A percentile compares a stretch with the other conserved stretches of the same genome.
Conservation (phyloP, 306 rosid genomes). For the Medicago arabica region DNA sequence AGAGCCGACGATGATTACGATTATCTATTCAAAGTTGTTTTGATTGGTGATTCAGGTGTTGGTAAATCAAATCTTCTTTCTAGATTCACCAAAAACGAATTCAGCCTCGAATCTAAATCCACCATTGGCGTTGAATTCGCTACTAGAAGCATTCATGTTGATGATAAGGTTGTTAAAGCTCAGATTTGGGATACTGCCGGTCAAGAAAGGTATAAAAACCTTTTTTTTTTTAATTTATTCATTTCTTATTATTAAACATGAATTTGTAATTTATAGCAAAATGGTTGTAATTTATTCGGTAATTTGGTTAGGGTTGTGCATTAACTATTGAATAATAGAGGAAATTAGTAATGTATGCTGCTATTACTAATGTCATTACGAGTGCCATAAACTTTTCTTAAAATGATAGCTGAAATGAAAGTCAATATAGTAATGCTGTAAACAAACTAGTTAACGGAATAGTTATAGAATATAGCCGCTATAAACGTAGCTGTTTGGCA, state of each 20-base stretch:
- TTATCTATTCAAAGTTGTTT: conserved; percentile 82
- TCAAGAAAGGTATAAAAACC: conserved; percentile 74
- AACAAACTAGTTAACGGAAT: background rate
- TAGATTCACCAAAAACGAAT: conserved; percentile 77
- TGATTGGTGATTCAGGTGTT: conserved; percentile 88
- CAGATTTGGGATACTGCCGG: conserved; percentile 98
- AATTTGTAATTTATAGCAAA: background rate
- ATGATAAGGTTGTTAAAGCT: conserved; percentile 87
- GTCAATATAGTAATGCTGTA: background rate
- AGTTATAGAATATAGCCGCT: background rate
- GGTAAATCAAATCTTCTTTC: conserved; percentile 84
- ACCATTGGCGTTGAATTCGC: conserved; percentile 94
- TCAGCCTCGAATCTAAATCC: conserved; percentile 84
- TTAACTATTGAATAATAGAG: background rate
- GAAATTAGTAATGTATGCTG: background rate
- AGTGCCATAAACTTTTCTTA: no score
- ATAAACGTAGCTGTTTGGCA: background rate
- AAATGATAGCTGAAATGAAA: conserved; percentile 1
- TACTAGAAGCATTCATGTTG: conserved; percentile 81
- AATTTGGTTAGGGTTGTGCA: no score
- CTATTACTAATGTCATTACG: background rate
- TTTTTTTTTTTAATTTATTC: no score
- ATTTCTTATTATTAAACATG: no score
- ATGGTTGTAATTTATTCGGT: conserved; percentile 7
- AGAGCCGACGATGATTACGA: conserved; percentile 89